phyloP scores from a whole-genome alignment of 2,329 filamentous ascomycete genomes.

The Penicillium sp. region DNA sequence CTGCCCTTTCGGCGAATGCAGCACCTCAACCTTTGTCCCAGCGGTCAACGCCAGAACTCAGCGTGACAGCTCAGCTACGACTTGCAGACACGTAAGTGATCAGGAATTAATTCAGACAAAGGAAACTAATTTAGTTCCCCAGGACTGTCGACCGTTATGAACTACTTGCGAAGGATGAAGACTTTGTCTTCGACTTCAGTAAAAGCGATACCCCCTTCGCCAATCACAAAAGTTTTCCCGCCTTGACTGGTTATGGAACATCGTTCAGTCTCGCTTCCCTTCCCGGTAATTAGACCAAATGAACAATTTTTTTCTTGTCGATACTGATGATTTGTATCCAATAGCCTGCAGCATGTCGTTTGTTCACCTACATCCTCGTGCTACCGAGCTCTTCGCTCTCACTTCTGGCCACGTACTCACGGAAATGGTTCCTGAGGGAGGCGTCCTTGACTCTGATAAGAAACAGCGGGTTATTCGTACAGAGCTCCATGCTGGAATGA shows the following conservation, averaged over 20 bases:
- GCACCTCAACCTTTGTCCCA: slow-evolving; percentile 16
- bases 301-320: not conserved
- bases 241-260: slow-evolving; percentile 18
- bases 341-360: slow-evolving; percentile 31
- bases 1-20: slow-evolving; percentile 15
- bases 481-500: slow-evolving; percentile 21
- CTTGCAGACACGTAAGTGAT: slow-evolving; percentile 26
- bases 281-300: slow-evolving; percentile 27
- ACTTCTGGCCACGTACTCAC: slow-evolving; percentile 21
- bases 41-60: slow-evolving; percentile 22
- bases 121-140: not conserved
- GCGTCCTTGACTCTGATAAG: slow-evolving; percentile 16
- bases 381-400: slow-evolving; percentile 28
- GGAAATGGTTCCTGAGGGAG: slow-evolving; percentile 26
- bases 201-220: slow-evolving; percentile 15
- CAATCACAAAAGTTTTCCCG: slow-evolving; percentile 24
- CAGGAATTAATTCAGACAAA: not conserved
- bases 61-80: slow-evolving; percentile 22
- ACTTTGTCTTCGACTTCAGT: slow-evolving; percentile 29
- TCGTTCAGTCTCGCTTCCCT: slow-evolving; percentile 23
- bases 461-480: slow-evolving; percentile 23
- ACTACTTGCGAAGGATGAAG: slow-evolving; percentile 25
- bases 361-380: slow-evolving; percentile 30
- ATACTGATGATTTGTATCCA: slow-evolving; percentile 1
- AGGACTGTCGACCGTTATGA: slow-evolving; percentile 28